These are phyloP conservation scores for Prunus campanulata DNA, from an alignment of 306 rosid species.

Conservation along the genomic window DNA sequence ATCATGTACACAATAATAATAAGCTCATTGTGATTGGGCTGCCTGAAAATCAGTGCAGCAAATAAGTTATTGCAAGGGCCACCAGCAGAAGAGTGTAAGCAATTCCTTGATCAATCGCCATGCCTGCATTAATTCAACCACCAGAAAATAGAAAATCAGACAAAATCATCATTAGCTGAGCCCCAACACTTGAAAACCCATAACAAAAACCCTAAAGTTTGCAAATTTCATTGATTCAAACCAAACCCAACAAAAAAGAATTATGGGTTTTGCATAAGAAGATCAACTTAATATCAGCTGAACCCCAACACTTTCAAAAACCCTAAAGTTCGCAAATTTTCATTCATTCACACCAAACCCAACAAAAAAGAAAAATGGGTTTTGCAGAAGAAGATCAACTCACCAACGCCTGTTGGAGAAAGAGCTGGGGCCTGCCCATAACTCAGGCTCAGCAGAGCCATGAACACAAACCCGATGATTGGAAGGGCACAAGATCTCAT, in stretches of 20 bases:
- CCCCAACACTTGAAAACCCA: background rate
- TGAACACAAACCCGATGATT: conserved; percentile 34
- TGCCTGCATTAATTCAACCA: conserved; percentile 31
- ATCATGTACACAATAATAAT: background rate
- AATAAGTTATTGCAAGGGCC: conserved; percentile 66
- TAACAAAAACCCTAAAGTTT: background rate
- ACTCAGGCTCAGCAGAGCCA: conserved; percentile 32
- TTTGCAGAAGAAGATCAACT: conserved; percentile 10
- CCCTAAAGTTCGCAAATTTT: background rate
- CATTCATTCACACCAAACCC: background rate
- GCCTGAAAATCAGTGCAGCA: conserved; percentile 41
- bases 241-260: background rate
- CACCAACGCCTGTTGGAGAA: conserved; percentile 54
- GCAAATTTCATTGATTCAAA: background rate
- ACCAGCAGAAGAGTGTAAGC: conserved; percentile 59
- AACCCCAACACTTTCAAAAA: background rate
- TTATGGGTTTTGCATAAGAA: background rate
- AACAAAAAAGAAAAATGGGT: background rate
- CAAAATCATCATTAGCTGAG: background rate
- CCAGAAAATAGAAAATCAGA: background rate
- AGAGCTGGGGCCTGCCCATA: conserved; percentile 41
- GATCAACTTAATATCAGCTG: no score
- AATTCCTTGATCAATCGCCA: conserved; percentile 69
- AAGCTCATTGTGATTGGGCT: conserved; percentile 1
- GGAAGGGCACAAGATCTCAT: conserved; percentile 30